Percentiles rank a stretch among this genome's conserved stretches.
These are phyloP conservation scores for Curvularia eragrostidis DNA, from an alignment of 2,329 filamentous ascomycete species.

Conservation along the genomic window DNA sequence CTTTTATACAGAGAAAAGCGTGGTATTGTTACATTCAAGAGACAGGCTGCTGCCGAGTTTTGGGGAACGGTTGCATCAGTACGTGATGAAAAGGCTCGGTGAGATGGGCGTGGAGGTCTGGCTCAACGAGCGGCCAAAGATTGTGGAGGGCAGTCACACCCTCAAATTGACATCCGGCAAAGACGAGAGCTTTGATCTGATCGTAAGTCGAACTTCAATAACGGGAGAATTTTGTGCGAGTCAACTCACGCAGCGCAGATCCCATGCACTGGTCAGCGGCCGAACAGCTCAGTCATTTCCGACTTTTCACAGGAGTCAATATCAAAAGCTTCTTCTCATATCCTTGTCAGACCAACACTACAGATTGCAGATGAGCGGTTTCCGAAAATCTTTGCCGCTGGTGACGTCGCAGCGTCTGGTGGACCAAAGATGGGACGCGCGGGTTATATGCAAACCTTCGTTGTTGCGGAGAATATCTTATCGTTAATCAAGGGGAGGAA, in stretches of 20 bases:
- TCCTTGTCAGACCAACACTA: slow-evolving; percentile 63
- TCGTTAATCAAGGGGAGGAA: not conserved
- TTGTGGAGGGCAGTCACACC: slow-evolving; percentile 4
- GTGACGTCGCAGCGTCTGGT: slow-evolving; percentile 65
- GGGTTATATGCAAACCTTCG: slow-evolving; percentile 60
- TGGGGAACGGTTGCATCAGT: slow-evolving; percentile 50
- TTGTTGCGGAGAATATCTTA: slow-evolving; percentile 5
- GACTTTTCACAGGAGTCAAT: slow-evolving; percentile 55
- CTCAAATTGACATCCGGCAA: slow-evolving; percentile 6
- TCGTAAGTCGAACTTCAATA: not conserved
- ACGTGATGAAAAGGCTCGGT: slow-evolving; percentile 52
- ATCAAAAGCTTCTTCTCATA: slow-evolving; percentile 48
- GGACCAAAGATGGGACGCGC: slow-evolving; percentile 62
- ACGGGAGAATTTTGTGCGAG: not conserved
- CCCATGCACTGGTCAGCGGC: slow-evolving; percentile 64
- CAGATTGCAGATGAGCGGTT: slow-evolving; percentile 59
- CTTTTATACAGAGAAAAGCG: slow-evolving; percentile 62
- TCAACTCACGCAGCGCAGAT: slow-evolving; percentile 53
- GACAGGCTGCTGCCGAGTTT: slow-evolving; percentile 61
- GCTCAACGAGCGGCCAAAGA: slow-evolving; percentile 58
- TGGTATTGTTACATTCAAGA: slow-evolving; percentile 66
- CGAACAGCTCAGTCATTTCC: slow-evolving; percentile 60
- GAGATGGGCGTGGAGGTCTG: slow-evolving; percentile 58
- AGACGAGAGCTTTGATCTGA: not conserved
- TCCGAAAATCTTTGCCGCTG: slow-evolving; percentile 66